Evolutionary conservation across 176 grass and related monocot genomes (phyloP).

Genomic region (Rhipidocladum racemiflorum): DNA sequence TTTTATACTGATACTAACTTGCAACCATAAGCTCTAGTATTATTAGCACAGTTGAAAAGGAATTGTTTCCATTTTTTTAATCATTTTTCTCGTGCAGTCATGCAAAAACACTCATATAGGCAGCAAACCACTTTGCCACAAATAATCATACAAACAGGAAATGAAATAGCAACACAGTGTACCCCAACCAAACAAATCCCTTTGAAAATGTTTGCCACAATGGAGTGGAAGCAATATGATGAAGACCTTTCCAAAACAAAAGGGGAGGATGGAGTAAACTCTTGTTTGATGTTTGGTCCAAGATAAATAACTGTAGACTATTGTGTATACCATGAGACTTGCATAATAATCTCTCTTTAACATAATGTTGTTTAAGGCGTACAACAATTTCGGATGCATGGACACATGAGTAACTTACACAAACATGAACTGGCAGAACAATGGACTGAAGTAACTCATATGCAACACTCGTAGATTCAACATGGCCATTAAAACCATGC

Average conservation of each 20-base stretch:
- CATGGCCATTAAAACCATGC: not conserved
- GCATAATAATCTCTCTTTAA: not conserved
- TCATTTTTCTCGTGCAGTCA: not conserved
- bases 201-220: not conserved
- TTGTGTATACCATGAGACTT: not conserved
- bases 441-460: not conserved
- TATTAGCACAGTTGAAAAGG: not conserved
- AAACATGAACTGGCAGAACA: not conserved
- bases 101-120: constrained; percentile 3
- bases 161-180: not conserved
- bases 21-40: not conserved
- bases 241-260: not conserved
- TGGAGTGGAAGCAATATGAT: not conserved
- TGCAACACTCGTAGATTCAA: not conserved
- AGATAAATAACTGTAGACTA: not conserved
- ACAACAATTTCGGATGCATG: not conserved
- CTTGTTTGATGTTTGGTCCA: not conserved
- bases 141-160: constrained; percentile 17
- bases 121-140: constrained; percentile 14
- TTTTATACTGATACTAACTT: constrained; percentile 1
- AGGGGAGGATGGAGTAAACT: not conserved
- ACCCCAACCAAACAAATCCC: not conserved
- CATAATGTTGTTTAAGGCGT: not conserved
- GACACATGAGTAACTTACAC: not conserved
- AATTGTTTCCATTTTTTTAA: constrained; percentile 16